Evolutionary conservation across 805 yeast species (phyloP), one percentile per base, ranked within the genome.

Genomic region (Starmerella cellae): DNA sequence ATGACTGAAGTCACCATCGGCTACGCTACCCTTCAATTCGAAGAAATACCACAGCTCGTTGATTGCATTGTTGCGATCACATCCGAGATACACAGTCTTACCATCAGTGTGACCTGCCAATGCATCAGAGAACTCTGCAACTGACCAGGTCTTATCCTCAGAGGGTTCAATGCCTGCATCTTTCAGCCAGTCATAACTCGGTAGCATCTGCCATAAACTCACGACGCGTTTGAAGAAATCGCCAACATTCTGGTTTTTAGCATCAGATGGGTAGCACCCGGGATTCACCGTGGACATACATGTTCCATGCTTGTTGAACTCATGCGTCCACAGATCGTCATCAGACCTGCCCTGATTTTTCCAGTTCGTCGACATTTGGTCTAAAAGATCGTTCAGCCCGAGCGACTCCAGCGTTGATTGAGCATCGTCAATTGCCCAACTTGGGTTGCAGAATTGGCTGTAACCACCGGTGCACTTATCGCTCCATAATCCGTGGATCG

Each of bases 231-330:
- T 69, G 60, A 67, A 82, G 61, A 75, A 84, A 58, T 84, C 93
- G 44, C 74, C 76, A 23, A 82, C 85, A 39, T 66, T 55, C 53
- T 59, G 58, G 46, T 60, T 45, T 41, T 52, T 41, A 31, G 53
- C 41, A 13, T 59, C 55, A 20, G 47, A 51, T 16, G 47, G 26
- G 60, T 84, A 85, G 60, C 97, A 87, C 4, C 60, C 52, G 3
- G 91, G 82, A 43, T 70, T 73, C 36, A 87, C 65, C 1, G 95
- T 84, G 37, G 77, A 73, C 70, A 85, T 77, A 62, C 96, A 87
- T 9, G 95, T 84, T 20, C 87, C 96, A 58, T 87, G 97, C 59
- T 87, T 87, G 65, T 87, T 85, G 69, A 73, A 87, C 61, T 87
- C 96, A 61, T 87, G 95, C 28, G 72, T 68, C 97, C 97, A 87